A percentile compares a stretch with the other conserved stretches of the same genome.
Evolutionary conservation across 345 rosid genomes (phyloP).

Genomic region (Streptanthus diversifolius): DNA sequence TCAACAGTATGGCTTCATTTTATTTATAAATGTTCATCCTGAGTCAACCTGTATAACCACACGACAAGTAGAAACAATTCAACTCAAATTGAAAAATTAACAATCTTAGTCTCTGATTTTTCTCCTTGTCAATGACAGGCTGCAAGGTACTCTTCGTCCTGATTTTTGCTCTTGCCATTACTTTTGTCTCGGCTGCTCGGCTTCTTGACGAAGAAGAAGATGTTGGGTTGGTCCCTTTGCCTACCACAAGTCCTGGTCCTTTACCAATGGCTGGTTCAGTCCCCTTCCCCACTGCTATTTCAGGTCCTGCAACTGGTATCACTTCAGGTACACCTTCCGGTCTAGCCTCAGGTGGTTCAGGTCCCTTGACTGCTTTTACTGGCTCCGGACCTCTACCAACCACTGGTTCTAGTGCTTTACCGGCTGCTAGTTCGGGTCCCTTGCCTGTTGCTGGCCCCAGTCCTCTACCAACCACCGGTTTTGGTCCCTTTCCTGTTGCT

Average conservation of each 20-base stretch:
- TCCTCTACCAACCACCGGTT: slow-evolving; percentile 24
- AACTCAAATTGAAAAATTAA: background rate
- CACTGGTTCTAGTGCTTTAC: slow-evolving; percentile 12
- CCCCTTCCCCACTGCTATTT: slow-evolving; percentile 15
- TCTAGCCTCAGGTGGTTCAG: slow-evolving; percentile 9
- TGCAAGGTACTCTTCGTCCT: slow-evolving; percentile 15
- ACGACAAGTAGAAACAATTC: slow-evolving; percentile 4
- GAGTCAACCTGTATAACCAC: slow-evolving; percentile 12
- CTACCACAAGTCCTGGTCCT: slow-evolving; percentile 26
- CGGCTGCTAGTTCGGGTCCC: slow-evolving; percentile 19
- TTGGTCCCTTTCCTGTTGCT: slow-evolving; percentile 43
- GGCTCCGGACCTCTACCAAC: slow-evolving; percentile 28
- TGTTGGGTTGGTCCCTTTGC: slow-evolving; percentile 31
- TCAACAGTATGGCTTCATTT: background rate
- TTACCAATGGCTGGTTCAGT: slow-evolving; percentile 25
- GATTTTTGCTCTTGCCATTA: slow-evolving; percentile 36
- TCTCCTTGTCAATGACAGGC: slow-evolving; percentile 33
- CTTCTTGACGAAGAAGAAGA: slow-evolving; percentile 42
- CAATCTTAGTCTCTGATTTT: background rate
- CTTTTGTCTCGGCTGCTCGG: slow-evolving; percentile 30
- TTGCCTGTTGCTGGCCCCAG: slow-evolving; percentile 9
- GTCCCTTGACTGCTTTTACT: slow-evolving; percentile 6
- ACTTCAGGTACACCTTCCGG: slow-evolving; percentile 16
- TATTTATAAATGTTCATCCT: background rate
- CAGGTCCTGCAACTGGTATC: slow-evolving; percentile 19